A percentile compares a stretch with the other conserved stretches of the same genome.
phyloP scores from a whole-genome alignment of 2,329 filamentous ascomycete genomes.

The Emergomyces orientalis region DNA sequence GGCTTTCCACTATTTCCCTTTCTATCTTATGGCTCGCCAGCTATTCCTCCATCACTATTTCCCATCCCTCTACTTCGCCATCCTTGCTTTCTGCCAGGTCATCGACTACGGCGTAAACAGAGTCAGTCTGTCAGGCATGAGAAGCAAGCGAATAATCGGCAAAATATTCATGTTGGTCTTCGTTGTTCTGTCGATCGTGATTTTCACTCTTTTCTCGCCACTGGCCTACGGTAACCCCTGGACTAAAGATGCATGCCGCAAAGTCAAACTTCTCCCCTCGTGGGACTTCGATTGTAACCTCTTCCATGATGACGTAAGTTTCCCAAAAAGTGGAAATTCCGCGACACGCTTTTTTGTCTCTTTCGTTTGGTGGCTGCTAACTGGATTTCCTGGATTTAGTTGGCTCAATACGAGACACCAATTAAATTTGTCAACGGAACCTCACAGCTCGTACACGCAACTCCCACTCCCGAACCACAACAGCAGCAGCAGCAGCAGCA shows the following conservation, averaged over 20 bases:
- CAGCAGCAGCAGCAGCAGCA: constrained; percentile 17
- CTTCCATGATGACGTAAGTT: constrained; percentile 76
- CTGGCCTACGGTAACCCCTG: constrained; percentile 88
- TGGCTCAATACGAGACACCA: constrained; percentile 32
- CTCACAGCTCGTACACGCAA: constrained; percentile 13
- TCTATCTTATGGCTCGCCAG: constrained; percentile 96
- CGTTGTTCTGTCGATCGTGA: constrained; percentile 61
- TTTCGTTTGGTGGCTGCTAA: neutral
- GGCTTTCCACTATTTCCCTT: constrained; percentile 98
- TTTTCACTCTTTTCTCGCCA: constrained; percentile 78
- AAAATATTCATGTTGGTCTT: constrained; percentile 64
- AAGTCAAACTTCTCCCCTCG: constrained; percentile 72
- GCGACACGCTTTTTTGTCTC: neutral
- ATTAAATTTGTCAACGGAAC: constrained; percentile 10
- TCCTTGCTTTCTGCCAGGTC: constrained; percentile 78
- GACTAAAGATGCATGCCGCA: constrained; percentile 80
- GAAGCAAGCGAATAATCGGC: constrained; percentile 63
- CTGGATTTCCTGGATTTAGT: constrained; percentile 20
- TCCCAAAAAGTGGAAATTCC: constrained; percentile 22
- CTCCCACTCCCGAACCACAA: constrained; percentile 13
- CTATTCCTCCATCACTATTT: constrained; percentile 98
- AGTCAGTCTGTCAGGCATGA: constrained; percentile 57
- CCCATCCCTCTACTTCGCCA: constrained; percentile 88
- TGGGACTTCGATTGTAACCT: constrained; percentile 99
- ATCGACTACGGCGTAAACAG: constrained; percentile 78